phyloP scores from a whole-genome alignment of 169 alveolate species.

The Eimeria acervulina region DNA sequence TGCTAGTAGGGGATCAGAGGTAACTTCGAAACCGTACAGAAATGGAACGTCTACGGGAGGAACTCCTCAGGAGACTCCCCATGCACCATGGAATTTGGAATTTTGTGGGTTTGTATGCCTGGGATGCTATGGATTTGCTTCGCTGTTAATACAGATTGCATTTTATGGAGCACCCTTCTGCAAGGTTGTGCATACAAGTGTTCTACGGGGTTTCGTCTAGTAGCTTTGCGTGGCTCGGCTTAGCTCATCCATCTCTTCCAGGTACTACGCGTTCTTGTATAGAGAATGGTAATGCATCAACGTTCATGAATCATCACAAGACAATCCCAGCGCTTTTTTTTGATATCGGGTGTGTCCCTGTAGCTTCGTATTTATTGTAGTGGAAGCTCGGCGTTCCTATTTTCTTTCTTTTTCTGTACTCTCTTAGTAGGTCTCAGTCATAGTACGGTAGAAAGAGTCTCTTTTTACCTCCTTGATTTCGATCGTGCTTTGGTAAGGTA shows the following conservation, averaged over 20 bases:
- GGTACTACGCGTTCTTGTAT: background rate
- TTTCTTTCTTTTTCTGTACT: background rate
- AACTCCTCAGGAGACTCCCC: background rate
- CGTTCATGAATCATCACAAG: background rate
- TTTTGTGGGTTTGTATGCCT: background rate
- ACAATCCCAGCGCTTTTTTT: background rate
- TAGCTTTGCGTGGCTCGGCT: background rate
- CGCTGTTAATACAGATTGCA: background rate
- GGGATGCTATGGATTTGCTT: background rate
- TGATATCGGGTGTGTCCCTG: background rate
- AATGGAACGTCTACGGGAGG: background rate
- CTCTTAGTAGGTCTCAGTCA: background rate
- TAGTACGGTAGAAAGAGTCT: background rate
- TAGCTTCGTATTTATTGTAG: background rate
- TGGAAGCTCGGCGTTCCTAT: background rate
- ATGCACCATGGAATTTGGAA: background rate
- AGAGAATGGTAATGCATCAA: background rate
- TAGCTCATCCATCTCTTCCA: background rate
- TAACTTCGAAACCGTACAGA: background rate
- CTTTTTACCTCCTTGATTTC: background rate
- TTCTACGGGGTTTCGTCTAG: background rate
- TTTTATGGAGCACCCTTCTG: background rate
- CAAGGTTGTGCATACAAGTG: too few species aligned
- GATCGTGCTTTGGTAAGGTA: background rate
- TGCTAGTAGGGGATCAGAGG: background rate